phyloP scores from a whole-genome alignment of 106 monocot species.

The Dendrobium officinale region DNA sequence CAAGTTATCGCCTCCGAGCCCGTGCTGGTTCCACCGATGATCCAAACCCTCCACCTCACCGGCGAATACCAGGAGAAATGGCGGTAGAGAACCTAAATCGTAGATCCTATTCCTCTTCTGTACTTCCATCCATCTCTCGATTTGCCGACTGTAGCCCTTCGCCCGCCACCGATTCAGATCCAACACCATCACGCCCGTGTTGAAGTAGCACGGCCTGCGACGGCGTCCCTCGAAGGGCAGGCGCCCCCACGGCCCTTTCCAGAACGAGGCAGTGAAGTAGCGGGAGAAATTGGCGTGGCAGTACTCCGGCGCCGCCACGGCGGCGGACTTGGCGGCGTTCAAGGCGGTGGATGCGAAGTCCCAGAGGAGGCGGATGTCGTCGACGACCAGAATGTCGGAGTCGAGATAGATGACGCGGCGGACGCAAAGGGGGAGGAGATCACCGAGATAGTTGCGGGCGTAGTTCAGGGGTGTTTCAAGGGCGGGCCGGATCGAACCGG shows the following conservation, averaged over 20 bases:
- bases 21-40: slow-evolving; percentile 49
- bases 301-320: slow-evolving; percentile 59
- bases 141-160: slow-evolving; percentile 21
- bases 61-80: slow-evolving; percentile 37
- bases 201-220: slow-evolving; percentile 63
- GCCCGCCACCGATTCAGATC: slow-evolving; percentile 50
- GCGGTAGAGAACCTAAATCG: slow-evolving; percentile 39
- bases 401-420: slow-evolving; percentile 66
- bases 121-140: slow-evolving; percentile 67
- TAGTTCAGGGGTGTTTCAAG: slow-evolving; percentile 79
- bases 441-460: slow-evolving; percentile 63
- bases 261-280: slow-evolving; percentile 63
- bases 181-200: slow-evolving; percentile 65
- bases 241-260: slow-evolving; percentile 29
- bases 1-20: slow-evolving; percentile 37
- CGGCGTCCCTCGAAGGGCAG: slow-evolving; percentile 13
- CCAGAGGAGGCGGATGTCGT: slow-evolving; percentile 59
- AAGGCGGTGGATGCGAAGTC: slow-evolving; percentile 20
- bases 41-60: slow-evolving; percentile 31
- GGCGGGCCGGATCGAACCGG: slow-evolving; percentile 47
- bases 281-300: slow-evolving; percentile 77
- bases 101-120: slow-evolving; percentile 38
- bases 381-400: slow-evolving; percentile 60
- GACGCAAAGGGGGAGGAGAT: slow-evolving; percentile 51
- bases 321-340: not conserved